Conservation (phyloP, 129 eudicot genomes). For the Arctium lappa region DNA sequence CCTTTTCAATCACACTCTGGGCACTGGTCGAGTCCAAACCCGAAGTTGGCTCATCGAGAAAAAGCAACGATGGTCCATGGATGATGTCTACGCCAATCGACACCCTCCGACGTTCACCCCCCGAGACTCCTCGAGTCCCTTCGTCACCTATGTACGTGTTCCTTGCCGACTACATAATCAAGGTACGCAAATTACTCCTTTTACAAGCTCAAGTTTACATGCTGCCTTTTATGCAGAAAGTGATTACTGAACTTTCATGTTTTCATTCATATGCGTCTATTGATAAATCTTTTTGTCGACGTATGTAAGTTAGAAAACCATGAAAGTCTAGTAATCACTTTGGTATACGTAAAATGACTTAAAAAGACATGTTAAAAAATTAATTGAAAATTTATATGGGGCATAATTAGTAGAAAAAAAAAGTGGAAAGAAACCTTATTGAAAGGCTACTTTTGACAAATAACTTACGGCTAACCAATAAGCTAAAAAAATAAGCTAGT, state of each 20-base stretch:
- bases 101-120: slow-evolving; percentile 88
- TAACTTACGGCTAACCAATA: neutral
- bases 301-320: too few relatives aligned
- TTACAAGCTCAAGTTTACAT: too few relatives aligned
- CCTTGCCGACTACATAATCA: slow-evolving; percentile 47
- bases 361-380: neutral
- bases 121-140: slow-evolving; percentile 83
- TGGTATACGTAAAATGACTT: neutral
- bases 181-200: neutral
- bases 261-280: too few relatives aligned
- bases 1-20: slow-evolving; percentile 71
- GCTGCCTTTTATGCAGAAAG: too few relatives aligned
- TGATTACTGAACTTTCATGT: too few relatives aligned
- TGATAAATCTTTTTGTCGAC: too few relatives aligned
- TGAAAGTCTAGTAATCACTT: too few relatives aligned
- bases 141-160: slow-evolving; percentile 78
- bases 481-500: neutral
- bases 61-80: slow-evolving; percentile 78
- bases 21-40: slow-evolving; percentile 89
- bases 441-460: neutral
- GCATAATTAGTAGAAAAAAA: neutral
- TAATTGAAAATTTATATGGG: neutral
- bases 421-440: neutral
- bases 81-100: slow-evolving; percentile 86
- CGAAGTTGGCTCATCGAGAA: slow-evolving; percentile 92